These are phyloP conservation scores for Silene coronaria DNA, from an alignment of 179 eudicot genomes.

Conservation along the genomic window DNA sequence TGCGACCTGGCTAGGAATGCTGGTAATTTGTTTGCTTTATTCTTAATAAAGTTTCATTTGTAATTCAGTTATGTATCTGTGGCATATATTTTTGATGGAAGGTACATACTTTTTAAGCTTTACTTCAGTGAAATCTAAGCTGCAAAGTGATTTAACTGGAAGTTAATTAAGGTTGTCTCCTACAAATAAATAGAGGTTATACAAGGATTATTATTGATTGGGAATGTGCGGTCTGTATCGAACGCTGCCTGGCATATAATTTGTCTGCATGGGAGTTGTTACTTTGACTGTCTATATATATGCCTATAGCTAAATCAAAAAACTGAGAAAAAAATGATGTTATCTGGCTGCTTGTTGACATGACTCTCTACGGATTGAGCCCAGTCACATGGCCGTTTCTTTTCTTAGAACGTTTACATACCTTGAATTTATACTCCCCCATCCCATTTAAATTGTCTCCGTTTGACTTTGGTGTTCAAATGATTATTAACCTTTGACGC, in stretches of 20 bases:
- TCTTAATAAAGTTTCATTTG: not conserved
- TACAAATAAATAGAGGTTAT: not conserved
- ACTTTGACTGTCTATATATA: not conserved
- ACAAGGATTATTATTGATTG: not conserved
- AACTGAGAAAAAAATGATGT: not conserved
- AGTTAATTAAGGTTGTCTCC: not conserved
- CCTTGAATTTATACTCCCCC: too few relatives aligned
- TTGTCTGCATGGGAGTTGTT: not conserved
- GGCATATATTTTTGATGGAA: not conserved
- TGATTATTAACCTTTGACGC: not conserved
- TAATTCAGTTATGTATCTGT: not conserved
- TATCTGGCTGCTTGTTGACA: not conserved
- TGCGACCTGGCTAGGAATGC: constrained; percentile 98
- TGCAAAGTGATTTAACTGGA: not conserved
- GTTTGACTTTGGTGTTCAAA: too few relatives aligned
- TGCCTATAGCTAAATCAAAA: not conserved
- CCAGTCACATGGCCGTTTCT: too few relatives aligned
- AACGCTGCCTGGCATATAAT: not conserved
- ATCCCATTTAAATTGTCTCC: too few relatives aligned
- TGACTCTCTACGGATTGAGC: not conserved
- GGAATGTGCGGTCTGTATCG: not conserved
- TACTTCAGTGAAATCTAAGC: not conserved
- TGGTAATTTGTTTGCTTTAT: constrained; percentile 44
- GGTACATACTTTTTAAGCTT: not conserved
- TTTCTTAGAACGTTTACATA: too few relatives aligned